Conservation (phyloP, 306 rosid genomes). For the Quercus rubra region DNA sequence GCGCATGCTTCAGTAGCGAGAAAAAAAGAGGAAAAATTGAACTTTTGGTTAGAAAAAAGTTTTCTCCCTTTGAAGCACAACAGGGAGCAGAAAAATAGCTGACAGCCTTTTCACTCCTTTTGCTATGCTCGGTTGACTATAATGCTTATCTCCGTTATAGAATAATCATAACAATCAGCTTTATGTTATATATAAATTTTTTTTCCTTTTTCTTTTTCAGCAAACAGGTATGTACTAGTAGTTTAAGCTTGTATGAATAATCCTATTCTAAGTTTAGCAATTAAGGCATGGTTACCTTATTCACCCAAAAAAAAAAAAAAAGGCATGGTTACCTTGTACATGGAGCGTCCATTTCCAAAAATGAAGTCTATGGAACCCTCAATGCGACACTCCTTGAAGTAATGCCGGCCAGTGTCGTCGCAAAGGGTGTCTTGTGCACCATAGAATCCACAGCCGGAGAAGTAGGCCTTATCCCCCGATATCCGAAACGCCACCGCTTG, state of each 20-base stretch:
- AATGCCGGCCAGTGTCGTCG: slow-evolving; percentile 94
- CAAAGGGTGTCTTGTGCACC: slow-evolving; percentile 91
- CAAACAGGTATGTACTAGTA: too few relatives aligned
- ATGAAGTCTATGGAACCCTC: slow-evolving; percentile 92
- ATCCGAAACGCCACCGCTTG: slow-evolving; percentile 86
- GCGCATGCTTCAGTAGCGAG: background rate
- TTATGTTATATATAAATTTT: too few relatives aligned
- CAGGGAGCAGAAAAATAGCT: background rate
- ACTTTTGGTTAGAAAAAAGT: background rate
- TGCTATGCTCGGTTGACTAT: background rate
- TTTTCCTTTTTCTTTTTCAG: too few relatives aligned
- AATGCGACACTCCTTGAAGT: slow-evolving; percentile 88
- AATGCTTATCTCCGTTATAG: background rate
- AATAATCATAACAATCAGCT: too few relatives aligned
- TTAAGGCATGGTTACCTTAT: slow-evolving; percentile 36
- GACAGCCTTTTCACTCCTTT: background rate
- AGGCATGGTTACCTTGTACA: slow-evolving; percentile 58
- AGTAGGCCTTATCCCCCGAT: slow-evolving; percentile 85
- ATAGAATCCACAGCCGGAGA: slow-evolving; percentile 77
- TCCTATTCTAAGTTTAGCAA: background rate
- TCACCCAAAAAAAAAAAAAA: too few relatives aligned
- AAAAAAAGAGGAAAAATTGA: background rate
- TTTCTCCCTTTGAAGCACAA: background rate
- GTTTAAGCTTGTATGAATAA: background rate
- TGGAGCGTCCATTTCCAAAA: slow-evolving; percentile 88